Conservation (phyloP, 805 yeast species). For the Schizosaccharomyces lindneri region DNA sequence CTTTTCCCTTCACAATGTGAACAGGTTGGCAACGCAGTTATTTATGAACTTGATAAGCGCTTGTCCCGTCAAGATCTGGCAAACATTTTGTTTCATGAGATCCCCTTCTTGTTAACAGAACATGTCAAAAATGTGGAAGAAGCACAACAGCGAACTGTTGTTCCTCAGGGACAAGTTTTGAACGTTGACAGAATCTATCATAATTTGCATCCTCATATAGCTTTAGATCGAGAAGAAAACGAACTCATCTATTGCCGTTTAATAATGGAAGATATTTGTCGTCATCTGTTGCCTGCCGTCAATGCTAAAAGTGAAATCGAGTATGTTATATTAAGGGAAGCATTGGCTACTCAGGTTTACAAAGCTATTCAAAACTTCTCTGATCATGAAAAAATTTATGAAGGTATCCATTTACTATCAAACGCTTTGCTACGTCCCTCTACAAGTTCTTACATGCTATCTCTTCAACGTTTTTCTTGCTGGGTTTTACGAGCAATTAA, state of each 20-base stretch:
- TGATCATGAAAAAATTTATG: background rate
- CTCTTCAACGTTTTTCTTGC: background rate
- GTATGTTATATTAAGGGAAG: background rate
- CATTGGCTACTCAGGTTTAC: background rate
- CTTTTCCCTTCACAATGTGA: background rate
- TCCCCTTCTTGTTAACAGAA: background rate
- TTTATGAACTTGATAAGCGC: background rate
- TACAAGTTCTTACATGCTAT: background rate
- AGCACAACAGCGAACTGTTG: background rate
- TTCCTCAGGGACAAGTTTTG: background rate
- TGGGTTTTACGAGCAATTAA: background rate
- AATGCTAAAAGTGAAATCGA: background rate
- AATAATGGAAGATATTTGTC: background rate
- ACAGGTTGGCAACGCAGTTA: background rate
- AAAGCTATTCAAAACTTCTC: background rate
- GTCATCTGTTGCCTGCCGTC: background rate
- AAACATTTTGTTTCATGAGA: background rate
- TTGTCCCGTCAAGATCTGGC: background rate
- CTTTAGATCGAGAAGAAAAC: background rate
- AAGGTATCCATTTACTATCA: background rate
- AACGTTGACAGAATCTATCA: background rate
- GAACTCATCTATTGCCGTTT: background rate
- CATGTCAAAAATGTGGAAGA: background rate
- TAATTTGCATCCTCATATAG: background rate
- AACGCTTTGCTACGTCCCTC: background rate